A percentile compares a stretch with the other conserved stretches of the same genome.
Conservation (phyloP, 2,329 filamentous ascomycete species). For the Diaporthe ampelina region DNA sequence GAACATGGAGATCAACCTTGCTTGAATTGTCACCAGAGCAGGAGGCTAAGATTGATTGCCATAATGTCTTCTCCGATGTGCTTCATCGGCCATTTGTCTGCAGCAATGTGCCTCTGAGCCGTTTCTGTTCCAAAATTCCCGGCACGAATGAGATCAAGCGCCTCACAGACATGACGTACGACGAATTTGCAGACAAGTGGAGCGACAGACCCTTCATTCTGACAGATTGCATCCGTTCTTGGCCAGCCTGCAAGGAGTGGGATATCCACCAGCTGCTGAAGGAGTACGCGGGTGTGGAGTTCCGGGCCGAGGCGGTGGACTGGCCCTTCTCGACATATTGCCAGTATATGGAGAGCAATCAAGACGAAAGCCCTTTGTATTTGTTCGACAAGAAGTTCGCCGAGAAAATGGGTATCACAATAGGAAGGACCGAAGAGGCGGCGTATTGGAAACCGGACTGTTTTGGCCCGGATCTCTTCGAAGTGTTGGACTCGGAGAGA, state of each 20-base stretch:
- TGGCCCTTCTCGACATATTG: conserved; percentile 88
- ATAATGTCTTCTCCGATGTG: conserved; percentile 88
- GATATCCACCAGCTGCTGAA: conserved; percentile 74
- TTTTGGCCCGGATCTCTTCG: conserved; percentile 90
- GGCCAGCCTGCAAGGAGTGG: conserved; percentile 85
- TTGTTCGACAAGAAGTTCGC: conserved; percentile 91
- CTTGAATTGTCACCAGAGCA: conserved; percentile 68
- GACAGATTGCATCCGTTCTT: conserved; percentile 82
- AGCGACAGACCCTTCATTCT: conserved; percentile 88
- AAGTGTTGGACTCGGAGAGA: conserved; percentile 80
- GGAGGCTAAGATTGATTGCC: conserved; percentile 76
- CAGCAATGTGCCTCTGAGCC: conserved; percentile 77
- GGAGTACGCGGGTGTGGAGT: conserved; percentile 76
- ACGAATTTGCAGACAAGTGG: conserved; percentile 83
- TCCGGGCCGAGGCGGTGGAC: conserved; percentile 93
- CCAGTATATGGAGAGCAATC: conserved; percentile 83
- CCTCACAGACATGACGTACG: conserved; percentile 75
- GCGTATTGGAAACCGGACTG: conserved; percentile 86
- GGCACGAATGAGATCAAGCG: conserved; percentile 78
- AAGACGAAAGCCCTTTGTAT: conserved; percentile 91
- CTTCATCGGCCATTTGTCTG: conserved; percentile 93
- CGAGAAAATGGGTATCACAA: conserved; percentile 82
- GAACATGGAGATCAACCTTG: conserved; percentile 87
- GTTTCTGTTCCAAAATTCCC: conserved; percentile 81
- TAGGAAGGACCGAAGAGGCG: conserved; percentile 65